A percentile compares a stretch with the other conserved stretches of the same genome.
Evolutionary conservation across 805 yeast species (phyloP).

Genomic region (Clavispora phyllophila): DNA sequence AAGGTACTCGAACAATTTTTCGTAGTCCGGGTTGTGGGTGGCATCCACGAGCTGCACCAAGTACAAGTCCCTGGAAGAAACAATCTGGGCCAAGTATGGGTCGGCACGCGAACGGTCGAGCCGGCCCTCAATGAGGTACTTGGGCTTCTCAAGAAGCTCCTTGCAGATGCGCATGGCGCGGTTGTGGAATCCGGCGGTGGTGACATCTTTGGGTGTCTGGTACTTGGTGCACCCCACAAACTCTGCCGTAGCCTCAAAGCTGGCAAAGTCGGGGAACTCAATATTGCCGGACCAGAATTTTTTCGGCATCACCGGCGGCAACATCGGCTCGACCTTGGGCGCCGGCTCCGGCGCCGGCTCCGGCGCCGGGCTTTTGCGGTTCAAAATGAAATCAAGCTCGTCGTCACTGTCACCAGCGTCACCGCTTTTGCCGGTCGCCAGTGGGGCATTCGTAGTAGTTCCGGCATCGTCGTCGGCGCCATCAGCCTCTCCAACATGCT

Average conservation of each 20-base stretch:
- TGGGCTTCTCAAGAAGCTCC: constrained; percentile 23
- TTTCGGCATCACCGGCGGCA: constrained; percentile 14
- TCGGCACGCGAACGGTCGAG: constrained; percentile 51
- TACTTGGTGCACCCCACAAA: constrained; percentile 32
- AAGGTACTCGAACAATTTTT: constrained; percentile 41
- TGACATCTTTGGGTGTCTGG: constrained; percentile 15
- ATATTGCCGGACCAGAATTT: constrained; percentile 44
- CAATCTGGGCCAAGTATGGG: constrained; percentile 47
- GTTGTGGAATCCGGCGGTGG: constrained; percentile 17
- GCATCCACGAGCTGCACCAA: constrained; percentile 38
- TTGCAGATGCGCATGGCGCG: constrained; percentile 22
- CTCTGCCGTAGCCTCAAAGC: constrained; percentile 35
- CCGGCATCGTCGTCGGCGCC: no score
- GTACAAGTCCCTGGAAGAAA: constrained; percentile 47
- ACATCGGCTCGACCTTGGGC: background rate
- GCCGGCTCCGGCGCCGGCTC: constrained; percentile 1
- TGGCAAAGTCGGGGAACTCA: constrained; percentile 45
- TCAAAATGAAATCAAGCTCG: constrained; percentile 30
- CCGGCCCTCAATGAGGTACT: constrained; percentile 57
- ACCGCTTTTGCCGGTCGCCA: no score
- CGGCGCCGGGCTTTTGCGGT: constrained; percentile 9
- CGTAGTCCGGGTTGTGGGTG: constrained; percentile 20
- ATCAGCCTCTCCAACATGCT: background rate
- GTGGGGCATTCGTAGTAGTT: no score
- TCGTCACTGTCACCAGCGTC: constrained; percentile 19